phyloP scores from a whole-genome alignment of 225 moss, liverwort and hornwort genomes.

The Physcomitrium patens region DNA sequence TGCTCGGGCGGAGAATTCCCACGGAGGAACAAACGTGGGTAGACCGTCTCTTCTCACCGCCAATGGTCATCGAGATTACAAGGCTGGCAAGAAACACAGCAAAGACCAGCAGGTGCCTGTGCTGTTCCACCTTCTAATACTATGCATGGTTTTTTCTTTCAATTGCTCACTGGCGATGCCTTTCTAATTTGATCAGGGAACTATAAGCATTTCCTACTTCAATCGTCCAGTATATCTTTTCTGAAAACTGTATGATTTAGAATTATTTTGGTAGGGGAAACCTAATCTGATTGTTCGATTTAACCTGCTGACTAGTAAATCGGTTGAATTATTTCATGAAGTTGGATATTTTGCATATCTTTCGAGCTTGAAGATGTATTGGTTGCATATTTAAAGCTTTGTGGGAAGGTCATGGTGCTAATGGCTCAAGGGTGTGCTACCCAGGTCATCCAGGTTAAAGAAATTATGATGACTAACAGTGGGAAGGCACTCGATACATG shows the following conservation, averaged over 20 bases:
- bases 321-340: too few species aligned
- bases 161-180: not conserved
- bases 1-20: not conserved
- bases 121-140: not conserved
- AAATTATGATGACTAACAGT: slow-evolving; percentile 47
- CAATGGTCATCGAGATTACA: slow-evolving; percentile 29
- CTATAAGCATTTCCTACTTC: not conserved
- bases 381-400: too few species aligned
- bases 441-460: slow-evolving; percentile 56
- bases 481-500: slow-evolving; percentile 42
- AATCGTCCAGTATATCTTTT: not conserved
- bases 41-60: slow-evolving; percentile 23
- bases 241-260: too few species aligned
- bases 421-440: slow-evolving; percentile 18
- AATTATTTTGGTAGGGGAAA: too few species aligned
- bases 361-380: too few species aligned
- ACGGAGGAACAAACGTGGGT: not conserved
- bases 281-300: too few species aligned
- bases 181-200: not conserved
- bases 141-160: not conserved
- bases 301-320: too few species aligned
- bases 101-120: slow-evolving; percentile 54
- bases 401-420: slow-evolving; percentile 4
- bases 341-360: too few species aligned
- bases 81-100: slow-evolving; percentile 33